These are phyloP conservation scores for Paradendryphiella salina DNA, from an alignment of 2,329 filamentous ascomycete species.

Conservation along the genomic window DNA sequence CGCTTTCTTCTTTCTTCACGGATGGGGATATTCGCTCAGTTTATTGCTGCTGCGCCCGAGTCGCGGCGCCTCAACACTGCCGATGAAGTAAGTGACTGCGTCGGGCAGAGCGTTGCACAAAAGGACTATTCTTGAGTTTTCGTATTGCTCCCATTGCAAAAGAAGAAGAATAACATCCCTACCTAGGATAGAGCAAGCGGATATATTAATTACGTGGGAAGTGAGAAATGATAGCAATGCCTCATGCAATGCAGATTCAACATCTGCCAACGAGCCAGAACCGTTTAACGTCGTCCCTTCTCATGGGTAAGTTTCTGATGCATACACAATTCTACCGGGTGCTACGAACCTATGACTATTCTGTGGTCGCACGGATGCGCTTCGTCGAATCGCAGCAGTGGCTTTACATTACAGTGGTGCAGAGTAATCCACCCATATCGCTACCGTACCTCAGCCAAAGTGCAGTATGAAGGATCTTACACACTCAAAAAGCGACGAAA, in stretches of 20 bases:
- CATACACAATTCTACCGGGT: not conserved
- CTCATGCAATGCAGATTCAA: not conserved
- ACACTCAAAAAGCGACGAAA: not conserved
- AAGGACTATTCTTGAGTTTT: too few relatives aligned
- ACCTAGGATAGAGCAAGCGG: too few relatives aligned
- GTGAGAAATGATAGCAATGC: not conserved
- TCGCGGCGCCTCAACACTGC: too few relatives aligned
- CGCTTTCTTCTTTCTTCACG: too few relatives aligned
- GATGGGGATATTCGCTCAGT: too few relatives aligned
- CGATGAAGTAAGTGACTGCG: too few relatives aligned
- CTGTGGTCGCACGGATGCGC: not conserved
- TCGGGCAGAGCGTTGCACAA: too few relatives aligned
- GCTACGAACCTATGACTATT: not conserved
- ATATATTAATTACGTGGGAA: too few relatives aligned
- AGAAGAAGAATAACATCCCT: too few relatives aligned
- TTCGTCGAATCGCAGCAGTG: not conserved
- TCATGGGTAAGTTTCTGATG: not conserved
- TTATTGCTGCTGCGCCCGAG: too few relatives aligned
- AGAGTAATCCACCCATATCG: not conserved
- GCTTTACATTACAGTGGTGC: not conserved
- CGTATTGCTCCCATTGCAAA: too few relatives aligned
- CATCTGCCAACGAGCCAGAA: not conserved
- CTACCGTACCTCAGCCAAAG: not conserved
- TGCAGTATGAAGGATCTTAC: not conserved
- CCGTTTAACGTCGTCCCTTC: not conserved